These are phyloP conservation scores for Boletus pseudo-olivaceus DNA, from an alignment of 768 basidiomycete species.

Conservation along the genomic window DNA sequence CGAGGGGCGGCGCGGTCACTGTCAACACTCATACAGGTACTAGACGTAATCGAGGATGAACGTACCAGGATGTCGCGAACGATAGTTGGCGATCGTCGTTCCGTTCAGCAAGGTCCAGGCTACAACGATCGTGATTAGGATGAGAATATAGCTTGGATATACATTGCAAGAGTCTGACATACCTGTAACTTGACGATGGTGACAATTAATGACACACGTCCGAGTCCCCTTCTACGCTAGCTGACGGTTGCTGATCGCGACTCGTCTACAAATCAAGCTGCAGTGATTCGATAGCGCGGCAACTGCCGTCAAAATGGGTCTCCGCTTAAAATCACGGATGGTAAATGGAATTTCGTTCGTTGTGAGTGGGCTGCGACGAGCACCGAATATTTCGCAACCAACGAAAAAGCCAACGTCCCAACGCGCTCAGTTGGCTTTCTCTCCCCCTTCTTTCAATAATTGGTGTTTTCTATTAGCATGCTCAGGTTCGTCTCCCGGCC, in stretches of 20 bases:
- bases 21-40: not conserved
- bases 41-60: not conserved
- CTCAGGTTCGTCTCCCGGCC: constrained; percentile 70
- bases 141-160: not conserved
- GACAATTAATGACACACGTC: no score
- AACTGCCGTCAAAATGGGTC: constrained; percentile 13
- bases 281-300: not conserved
- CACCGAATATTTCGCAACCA: constrained; percentile 23
- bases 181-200: not conserved
- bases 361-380: constrained; percentile 46
- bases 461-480: constrained; percentile 40
- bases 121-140: not conserved
- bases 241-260: no score
- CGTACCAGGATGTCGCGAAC: not conserved
- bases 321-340: constrained; percentile 19
- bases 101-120: not conserved
- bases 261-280: no score
- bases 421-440: constrained; percentile 21
- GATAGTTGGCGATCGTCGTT: not conserved
- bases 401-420: constrained; percentile 13
- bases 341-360: constrained; percentile 23
- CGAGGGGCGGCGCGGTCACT: not conserved
- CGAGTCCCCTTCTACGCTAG: no score
- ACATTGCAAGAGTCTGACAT: not conserved
- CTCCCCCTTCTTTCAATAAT: constrained; percentile 11